These are phyloP conservation scores for Axilococcus clingmanii DNA, from an alignment of 139 green algal species.

Conservation along the genomic window DNA sequence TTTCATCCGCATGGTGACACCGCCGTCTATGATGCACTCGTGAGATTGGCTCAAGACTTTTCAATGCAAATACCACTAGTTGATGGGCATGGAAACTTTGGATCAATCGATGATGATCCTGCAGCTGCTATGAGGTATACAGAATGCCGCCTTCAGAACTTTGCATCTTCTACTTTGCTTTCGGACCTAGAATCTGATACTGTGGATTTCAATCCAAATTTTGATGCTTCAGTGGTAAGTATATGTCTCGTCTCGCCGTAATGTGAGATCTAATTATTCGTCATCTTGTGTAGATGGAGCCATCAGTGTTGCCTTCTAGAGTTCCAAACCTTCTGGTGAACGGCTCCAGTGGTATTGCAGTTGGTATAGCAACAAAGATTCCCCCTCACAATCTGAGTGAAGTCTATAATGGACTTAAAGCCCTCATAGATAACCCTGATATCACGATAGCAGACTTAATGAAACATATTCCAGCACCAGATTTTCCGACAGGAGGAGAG, in stretches of 20 bases:
- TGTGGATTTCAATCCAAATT: constrained; percentile 74
- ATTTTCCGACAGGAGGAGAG: constrained; percentile 91
- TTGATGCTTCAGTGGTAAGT: constrained; percentile 65
- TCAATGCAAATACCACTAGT: constrained; percentile 62
- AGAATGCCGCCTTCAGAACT: constrained; percentile 53
- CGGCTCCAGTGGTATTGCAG: constrained; percentile 85
- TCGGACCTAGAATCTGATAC: constrained; percentile 70
- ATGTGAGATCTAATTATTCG: not conserved
- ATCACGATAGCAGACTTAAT: constrained; percentile 72
- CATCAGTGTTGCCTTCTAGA: constrained; percentile 77
- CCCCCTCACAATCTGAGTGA: constrained; percentile 94
- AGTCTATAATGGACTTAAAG: constrained; percentile 69
- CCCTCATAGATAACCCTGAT: constrained; percentile 69
- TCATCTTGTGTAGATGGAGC: constrained; percentile 57
- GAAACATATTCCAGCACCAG: constrained; percentile 72
- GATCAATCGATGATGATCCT: constrained; percentile 89
- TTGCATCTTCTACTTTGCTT: constrained; percentile 65
- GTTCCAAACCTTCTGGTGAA: constrained; percentile 92
- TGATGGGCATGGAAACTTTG: constrained; percentile 96
- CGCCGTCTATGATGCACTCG: constrained; percentile 88
- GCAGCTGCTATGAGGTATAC: constrained; percentile 89
- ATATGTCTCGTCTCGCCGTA: not conserved
- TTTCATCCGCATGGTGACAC: constrained; percentile 94
- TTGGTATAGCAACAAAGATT: constrained; percentile 93
- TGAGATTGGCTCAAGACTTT: constrained; percentile 82